Conservation (phyloP, 2,329 filamentous ascomycete genomes). For the Coniella vitis region DNA sequence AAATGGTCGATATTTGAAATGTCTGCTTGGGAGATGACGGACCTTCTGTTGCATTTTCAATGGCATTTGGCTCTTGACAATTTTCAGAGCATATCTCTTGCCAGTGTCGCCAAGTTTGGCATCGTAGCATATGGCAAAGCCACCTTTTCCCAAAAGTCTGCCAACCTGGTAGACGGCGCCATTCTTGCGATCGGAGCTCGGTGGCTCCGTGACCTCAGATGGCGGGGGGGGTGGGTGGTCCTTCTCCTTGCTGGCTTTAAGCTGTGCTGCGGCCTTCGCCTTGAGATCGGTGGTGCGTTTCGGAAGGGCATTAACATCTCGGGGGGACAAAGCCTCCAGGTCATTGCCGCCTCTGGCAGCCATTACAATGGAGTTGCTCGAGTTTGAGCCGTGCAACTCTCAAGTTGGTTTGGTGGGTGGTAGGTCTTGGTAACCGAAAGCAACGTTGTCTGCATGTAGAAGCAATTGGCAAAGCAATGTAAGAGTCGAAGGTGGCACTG, state of each 20-base stretch:
- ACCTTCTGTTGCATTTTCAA: conserved; percentile 82
- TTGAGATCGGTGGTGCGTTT: conserved; percentile 45
- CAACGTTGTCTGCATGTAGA: background rate
- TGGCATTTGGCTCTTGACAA: conserved; percentile 77
- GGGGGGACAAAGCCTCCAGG: conserved; percentile 57
- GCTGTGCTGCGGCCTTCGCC: conserved; percentile 43
- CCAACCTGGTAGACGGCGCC: conserved; percentile 69
- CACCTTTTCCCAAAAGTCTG: conserved; percentile 69
- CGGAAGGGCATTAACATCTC: conserved; percentile 57
- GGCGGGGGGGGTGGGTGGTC: conserved; percentile 62
- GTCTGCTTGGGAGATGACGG: conserved; percentile 15
- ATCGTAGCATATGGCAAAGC: conserved; percentile 76
- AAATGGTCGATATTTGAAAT: background rate
- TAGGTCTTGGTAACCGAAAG: background rate
- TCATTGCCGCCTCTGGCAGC: conserved; percentile 35
- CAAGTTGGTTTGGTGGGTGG: background rate
- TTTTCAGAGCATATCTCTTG: conserved; percentile 69
- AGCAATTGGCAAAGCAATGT: conserved; percentile 7
- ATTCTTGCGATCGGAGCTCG: conserved; percentile 61
- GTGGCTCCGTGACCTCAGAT: conserved; percentile 50
- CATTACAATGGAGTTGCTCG: conserved; percentile 34
- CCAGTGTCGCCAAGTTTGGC: conserved; percentile 60
- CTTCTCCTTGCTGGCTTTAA: conserved; percentile 55
- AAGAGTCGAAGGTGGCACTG: background rate
- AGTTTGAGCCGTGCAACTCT: background rate